Base-by-base conservation (phyloP, 176 grass and related monocot species). In the Hyparrhenia diplandra region DNA sequence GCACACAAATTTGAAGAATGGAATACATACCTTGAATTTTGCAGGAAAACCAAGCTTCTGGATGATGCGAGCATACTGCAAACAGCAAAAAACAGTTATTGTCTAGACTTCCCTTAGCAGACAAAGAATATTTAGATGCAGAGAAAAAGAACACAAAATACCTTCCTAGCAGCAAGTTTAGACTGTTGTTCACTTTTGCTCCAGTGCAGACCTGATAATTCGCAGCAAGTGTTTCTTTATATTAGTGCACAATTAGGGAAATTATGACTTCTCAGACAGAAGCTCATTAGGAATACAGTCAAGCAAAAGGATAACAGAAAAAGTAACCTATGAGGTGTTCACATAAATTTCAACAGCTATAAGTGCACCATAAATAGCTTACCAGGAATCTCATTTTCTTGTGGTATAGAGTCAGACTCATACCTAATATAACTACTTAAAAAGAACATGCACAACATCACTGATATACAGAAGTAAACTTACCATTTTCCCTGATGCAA, bases 401-500 rank as follows among this genome's bases (percentile, higher is more conserved):
- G 13, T 25, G 55, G 23, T 60, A 58, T n/a, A 60, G 55, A 58
- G 23, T 60, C 10, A 60, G 57, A 60, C 1, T 10, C 57, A 61
- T 13, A 61, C 10, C 25, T 61, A 28, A 27, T 3, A 61, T 61
- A 61, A 28, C 24, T 28, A 13, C 23, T 61, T 28, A 28, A 27
- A 60, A 27, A 61, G 69, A 40, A 35, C 21, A 75, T 59, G 46
- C 36, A 78, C n/a, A 66, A 16, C 2, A 16, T 37, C 45, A 30
- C 13, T 16, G 5, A 29, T 64, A 64, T 4, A 29, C 30, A 63
- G 5, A 28, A 8, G 8, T 58, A 27, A 71, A 51, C 70, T 45
- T 84, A 94, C 95, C 95, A 98, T 98, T 92, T 98, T 98, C 42
- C 95, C 95, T 1, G 95, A 98, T 10, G 95, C 95, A 63, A 98